Base-by-base conservation (phyloP, 306 rosid species). In the Trifolium pratense region DNA sequence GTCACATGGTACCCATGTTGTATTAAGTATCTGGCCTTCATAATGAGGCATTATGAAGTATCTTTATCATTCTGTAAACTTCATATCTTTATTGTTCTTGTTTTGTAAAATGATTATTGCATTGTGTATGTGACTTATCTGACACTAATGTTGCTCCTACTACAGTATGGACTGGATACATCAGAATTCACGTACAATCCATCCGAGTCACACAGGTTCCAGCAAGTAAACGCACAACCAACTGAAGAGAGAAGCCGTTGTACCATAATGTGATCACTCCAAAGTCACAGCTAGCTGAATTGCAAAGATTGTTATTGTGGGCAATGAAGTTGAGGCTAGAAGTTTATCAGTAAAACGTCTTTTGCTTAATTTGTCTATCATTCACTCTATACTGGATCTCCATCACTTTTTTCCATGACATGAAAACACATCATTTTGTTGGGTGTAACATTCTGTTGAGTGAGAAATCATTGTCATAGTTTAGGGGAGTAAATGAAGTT, bases 151-250 rank as follows among this genome's bases (percentile, higher is more conserved):
- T 7, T 60, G 71, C 32, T 75, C 45, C 51, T 64, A 53, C 36
- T 79, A 67, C 97, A 95, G 99, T 95, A 95, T n/a, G 97, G 99
- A 73, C 88, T 95, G 8, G 97, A 95, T 78, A 95, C 99, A 36
- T 66, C 99, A 0, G 95, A 91, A 84, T 95, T 90, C 61, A 90
- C 99, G 18, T 95, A 95, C 92, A 90, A 95, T 82, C 99, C 99
- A 43, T 91, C 91, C 1, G 99, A 91, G 82, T 81, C 99, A 15
- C 51, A 82, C 59, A 88, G 97, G 89, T 72, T 20, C 79, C 97
- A 87, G 88, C 97, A 85, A 79, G 92, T 42, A 37, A 75, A 81
- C 70, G 13, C 90, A 9, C 99, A 95, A 77, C 96, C 96, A 73
- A 68, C 91, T 62, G 99, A 95, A 84, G 99, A 95, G 79, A 83